Evolutionary conservation across 345 rosid genomes (phyloP).

Genomic region (Combretum micranthum): DNA sequence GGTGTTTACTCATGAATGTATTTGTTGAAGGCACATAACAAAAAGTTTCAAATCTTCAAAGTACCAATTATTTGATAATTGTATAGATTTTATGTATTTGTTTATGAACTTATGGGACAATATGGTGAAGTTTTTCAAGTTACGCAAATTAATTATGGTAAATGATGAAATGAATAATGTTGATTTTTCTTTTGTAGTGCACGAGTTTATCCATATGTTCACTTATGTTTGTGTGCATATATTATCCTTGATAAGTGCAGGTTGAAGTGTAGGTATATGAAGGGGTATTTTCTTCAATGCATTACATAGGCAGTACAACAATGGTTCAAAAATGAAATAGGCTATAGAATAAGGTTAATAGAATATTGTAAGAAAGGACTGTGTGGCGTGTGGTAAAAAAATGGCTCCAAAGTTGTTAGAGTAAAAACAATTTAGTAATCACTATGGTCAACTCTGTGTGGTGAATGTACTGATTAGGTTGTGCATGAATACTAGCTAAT

Average conservation of each 20-base stretch:
- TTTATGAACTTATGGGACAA: too few species aligned
- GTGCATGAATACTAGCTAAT: conserved; percentile 60
- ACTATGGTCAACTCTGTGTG: conserved; percentile 68
- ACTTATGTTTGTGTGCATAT: too few species aligned
- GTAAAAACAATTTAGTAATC: conserved; percentile 87
- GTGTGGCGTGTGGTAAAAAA: conserved; percentile 40
- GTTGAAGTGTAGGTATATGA: conserved; percentile 75
- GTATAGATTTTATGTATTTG: too few species aligned
- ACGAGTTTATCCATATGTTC: too few species aligned
- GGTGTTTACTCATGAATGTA: too few species aligned
- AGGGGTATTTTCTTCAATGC: conserved; percentile 81
- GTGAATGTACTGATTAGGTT: conserved; percentile 74
- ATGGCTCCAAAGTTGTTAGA: conserved; percentile 41
- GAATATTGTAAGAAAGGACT: conserved; percentile 86
- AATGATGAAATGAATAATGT: too few species aligned
- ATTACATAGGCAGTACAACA: conserved; percentile 65
- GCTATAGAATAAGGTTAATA: conserved; percentile 85
- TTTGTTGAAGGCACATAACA: too few species aligned
- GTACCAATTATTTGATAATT: too few species aligned
- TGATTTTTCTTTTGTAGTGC: background rate
- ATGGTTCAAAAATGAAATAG: conserved; percentile 71
- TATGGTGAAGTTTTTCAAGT: too few species aligned
- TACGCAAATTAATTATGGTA: too few species aligned
- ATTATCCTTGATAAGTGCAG: conserved; percentile 56
- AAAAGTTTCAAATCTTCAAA: too few species aligned